Conservation (phyloP, 805 yeast genomes). For the Tetrapisispora pingtungensis region DNA sequence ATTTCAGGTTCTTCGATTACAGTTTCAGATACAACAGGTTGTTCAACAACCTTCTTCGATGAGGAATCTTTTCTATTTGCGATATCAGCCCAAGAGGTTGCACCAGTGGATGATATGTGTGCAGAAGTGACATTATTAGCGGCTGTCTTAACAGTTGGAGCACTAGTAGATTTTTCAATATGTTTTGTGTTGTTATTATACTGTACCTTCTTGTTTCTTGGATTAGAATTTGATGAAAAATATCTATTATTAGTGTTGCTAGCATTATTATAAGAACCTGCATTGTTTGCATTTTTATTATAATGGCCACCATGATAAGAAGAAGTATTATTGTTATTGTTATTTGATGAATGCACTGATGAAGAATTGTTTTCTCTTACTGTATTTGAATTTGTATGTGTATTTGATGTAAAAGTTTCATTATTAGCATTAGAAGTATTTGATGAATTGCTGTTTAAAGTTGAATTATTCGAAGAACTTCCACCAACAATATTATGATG, state of each 20-base stretch:
- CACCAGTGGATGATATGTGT: not conserved
- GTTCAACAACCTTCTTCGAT: slow-evolving; percentile 4
- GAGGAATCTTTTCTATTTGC: slow-evolving; percentile 9
- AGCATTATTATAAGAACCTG: not conserved
- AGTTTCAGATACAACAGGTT: not conserved
- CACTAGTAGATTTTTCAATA: slow-evolving; percentile 18
- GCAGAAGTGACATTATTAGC: not conserved
- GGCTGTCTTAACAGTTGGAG: slow-evolving; percentile 9
- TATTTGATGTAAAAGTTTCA: slow-evolving; percentile 1
- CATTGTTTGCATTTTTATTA: slow-evolving; percentile 7
- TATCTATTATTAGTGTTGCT: not conserved
- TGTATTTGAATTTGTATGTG: slow-evolving; percentile 2
- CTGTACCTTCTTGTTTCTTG: slow-evolving; percentile 7
- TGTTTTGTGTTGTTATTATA: slow-evolving; percentile 7
- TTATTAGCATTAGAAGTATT: slow-evolving; percentile 1
- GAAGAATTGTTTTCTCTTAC: slow-evolving; percentile 1
- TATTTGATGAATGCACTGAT: slow-evolving; percentile 2
- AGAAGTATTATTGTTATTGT: not conserved
- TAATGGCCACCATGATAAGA: slow-evolving; percentile 1
- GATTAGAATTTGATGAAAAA: not conserved
- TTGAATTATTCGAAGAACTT: slow-evolving; percentile 4
- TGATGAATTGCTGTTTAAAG: slow-evolving; percentile 7
- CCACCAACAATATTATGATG: slow-evolving; percentile 2
- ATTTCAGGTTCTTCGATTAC: not conserved
- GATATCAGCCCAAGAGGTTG: slow-evolving; percentile 32